Percentiles rank a stretch among this genome's conserved stretches.
These are phyloP conservation scores for Cardamine resedifolia DNA, from an alignment of 345 rosid genomes.

Conservation along the genomic window DNA sequence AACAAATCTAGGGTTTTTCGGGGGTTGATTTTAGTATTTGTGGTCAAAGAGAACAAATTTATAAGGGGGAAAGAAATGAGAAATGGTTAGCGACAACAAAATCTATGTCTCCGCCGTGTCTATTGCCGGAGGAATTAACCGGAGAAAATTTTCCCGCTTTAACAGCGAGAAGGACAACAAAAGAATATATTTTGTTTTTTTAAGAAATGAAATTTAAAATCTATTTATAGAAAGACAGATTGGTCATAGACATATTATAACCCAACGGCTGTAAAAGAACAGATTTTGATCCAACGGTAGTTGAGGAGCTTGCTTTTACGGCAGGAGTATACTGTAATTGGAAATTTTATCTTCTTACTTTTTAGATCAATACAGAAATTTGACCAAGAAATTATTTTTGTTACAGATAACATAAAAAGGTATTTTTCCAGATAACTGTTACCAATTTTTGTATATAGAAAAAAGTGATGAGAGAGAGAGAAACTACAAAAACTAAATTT, in stretches of 20 bases:
- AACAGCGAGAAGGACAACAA: neutral
- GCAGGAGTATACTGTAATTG: neutral
- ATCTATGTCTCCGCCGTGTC: neutral
- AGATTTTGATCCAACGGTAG: neutral
- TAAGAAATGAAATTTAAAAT: neutral
- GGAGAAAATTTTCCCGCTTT: conserved; percentile 8
- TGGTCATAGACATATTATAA: neutral
- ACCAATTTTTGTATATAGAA: neutral
- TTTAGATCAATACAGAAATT: neutral
- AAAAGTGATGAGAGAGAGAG: neutral
- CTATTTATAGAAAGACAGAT: conserved; percentile 24
- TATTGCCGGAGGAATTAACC: conserved; percentile 5
- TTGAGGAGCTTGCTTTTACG: neutral
- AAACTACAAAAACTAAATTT: neutral
- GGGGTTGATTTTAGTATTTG: neutral
- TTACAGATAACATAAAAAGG: neutral
- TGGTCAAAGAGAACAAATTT: neutral
- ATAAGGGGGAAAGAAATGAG: neutral
- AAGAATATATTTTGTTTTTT: neutral
- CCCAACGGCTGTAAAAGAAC: conserved; percentile 6
- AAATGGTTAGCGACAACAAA: neutral
- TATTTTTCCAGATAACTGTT: neutral
- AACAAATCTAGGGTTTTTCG: conserved; percentile 14
- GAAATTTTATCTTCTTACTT: neutral
- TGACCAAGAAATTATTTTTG: neutral